These are phyloP conservation scores for Cercospora sojina DNA, from an alignment of 2,329 filamentous ascomycete species.

Conservation along the genomic window DNA sequence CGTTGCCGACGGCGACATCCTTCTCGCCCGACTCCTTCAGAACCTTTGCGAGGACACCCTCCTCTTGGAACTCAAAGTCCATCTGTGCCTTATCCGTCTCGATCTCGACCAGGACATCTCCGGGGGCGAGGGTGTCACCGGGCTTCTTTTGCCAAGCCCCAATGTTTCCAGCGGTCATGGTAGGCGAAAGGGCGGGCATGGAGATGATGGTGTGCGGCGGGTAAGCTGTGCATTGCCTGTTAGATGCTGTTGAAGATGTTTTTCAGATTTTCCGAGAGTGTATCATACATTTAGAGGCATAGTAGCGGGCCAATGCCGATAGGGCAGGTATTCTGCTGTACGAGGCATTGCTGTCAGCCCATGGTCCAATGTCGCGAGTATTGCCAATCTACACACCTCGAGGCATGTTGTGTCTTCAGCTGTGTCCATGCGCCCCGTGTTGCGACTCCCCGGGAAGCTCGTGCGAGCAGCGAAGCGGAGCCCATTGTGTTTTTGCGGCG, in stretches of 20 bases:
- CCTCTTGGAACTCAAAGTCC: constrained; percentile 99
- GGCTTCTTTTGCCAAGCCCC: constrained; percentile 97
- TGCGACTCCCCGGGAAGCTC: constrained; percentile 47
- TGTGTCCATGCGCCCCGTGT: constrained; percentile 36
- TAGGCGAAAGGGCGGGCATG: constrained; percentile 97
- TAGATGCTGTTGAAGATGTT: constrained; percentile 33
- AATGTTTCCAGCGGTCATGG: constrained; percentile 96
- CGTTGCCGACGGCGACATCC: constrained; percentile 89
- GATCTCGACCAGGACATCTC: constrained; percentile 79
- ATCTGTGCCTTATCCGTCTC: constrained; percentile 99
- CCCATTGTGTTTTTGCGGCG: constrained; percentile 50
- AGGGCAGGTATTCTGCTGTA: constrained; percentile 52
- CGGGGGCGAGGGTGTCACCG: constrained; percentile 81
- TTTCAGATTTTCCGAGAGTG: constrained; percentile 7
- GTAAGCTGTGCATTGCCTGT: constrained; percentile 65
- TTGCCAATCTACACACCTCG: constrained; percentile 35
- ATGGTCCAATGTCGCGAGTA: not conserved
- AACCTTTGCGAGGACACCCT: constrained; percentile 91
- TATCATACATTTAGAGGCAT: constrained; percentile 66
- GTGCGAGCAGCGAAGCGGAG: constrained; percentile 49
- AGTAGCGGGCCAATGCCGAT: constrained; percentile 63
- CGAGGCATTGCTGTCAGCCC: constrained; percentile 20
- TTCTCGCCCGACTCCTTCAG: constrained; percentile 91
- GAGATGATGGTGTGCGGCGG: constrained; percentile 92
- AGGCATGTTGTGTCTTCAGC: constrained; percentile 37